Percentiles rank a stretch among this genome's conserved stretches.
phyloP scores from a whole-genome alignment of 2,329 filamentous ascomycete species.

The Alternaria metachromatica region DNA sequence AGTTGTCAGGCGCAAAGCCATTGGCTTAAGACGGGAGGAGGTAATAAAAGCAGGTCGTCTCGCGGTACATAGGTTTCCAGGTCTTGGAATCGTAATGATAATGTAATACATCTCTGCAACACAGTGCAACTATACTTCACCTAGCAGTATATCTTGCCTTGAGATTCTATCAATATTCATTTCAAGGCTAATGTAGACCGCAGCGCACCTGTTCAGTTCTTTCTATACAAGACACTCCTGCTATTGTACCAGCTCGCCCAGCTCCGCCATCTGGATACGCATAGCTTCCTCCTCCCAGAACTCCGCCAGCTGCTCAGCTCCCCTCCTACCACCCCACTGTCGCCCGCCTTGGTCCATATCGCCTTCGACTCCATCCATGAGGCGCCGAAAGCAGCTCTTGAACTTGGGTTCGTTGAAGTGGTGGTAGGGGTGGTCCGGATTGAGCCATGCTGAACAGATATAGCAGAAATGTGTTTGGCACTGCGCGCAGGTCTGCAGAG shows the following conservation, averaged over 20 bases:
- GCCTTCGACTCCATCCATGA: constrained; percentile 89
- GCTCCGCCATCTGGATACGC: constrained; percentile 28
- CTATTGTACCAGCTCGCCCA: not conserved
- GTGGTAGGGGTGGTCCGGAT: constrained; percentile 79
- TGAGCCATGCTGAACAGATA: constrained; percentile 86
- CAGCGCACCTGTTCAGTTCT: not conserved
- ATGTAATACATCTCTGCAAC: not conserved
- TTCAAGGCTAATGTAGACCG: not conserved
- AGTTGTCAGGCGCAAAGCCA: constrained; percentile 12
- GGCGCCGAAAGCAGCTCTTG: constrained; percentile 74
- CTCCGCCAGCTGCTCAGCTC: constrained; percentile 52
- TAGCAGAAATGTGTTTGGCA: constrained; percentile 96
- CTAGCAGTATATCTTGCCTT: not conserved
- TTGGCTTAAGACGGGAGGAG: not conserved
- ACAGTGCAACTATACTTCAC: not conserved
- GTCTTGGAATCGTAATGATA: not conserved
- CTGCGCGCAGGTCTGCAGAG: constrained; percentile 73
- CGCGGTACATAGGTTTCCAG: not conserved
- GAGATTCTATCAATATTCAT: not conserved
- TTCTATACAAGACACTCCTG: not conserved
- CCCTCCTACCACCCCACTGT: constrained; percentile 52
- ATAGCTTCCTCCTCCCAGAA: constrained; percentile 47
- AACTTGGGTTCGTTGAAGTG: constrained; percentile 81
- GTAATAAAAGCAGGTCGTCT: not conserved
- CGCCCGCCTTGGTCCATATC: constrained; percentile 62